These are phyloP conservation scores for Fusarium zealandicum DNA, from an alignment of 2,329 filamentous ascomycete genomes.

Conservation along the genomic window DNA sequence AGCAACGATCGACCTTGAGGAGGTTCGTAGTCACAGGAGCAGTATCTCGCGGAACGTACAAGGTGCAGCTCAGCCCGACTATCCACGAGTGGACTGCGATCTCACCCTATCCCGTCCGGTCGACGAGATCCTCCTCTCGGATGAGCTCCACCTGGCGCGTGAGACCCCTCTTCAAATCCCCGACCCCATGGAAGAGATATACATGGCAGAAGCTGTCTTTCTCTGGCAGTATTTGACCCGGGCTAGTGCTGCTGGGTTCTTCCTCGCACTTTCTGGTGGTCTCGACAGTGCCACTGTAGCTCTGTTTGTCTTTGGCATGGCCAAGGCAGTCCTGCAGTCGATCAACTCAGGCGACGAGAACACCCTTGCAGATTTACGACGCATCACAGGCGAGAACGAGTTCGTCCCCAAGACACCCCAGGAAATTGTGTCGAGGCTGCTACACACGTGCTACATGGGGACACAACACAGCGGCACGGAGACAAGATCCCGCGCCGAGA, in stretches of 20 bases:
- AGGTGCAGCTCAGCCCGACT: constrained; percentile 31
- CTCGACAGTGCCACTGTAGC: constrained; percentile 36
- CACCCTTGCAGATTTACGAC: constrained; percentile 49
- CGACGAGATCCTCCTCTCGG: no score
- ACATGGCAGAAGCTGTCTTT: constrained; percentile 12
- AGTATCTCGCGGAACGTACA: constrained; percentile 65
- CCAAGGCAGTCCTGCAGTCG: constrained; percentile 54
- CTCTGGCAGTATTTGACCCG: constrained; percentile 26
- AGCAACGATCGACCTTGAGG: constrained; percentile 73
- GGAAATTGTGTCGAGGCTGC: constrained; percentile 58
- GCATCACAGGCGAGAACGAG: constrained; percentile 32
- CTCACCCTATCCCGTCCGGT: no score
- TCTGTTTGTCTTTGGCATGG: constrained; percentile 56
- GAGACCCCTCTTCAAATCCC: no score
- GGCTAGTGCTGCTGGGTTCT: not conserved
- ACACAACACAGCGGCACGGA: constrained; percentile 70
- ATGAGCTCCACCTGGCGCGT: no score
- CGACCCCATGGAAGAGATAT: constrained; percentile 29
- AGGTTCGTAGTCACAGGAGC: constrained; percentile 68
- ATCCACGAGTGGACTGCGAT: no score
- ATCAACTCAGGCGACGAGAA: constrained; percentile 29
- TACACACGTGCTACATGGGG: constrained; percentile 61
- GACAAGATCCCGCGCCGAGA: constrained; percentile 70
- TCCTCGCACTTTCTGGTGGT: constrained; percentile 31
- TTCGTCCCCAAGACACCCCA: constrained; percentile 60